phyloP scores from a whole-genome alignment of 108 stramenopile species.

The Parmales sp. region DNA sequence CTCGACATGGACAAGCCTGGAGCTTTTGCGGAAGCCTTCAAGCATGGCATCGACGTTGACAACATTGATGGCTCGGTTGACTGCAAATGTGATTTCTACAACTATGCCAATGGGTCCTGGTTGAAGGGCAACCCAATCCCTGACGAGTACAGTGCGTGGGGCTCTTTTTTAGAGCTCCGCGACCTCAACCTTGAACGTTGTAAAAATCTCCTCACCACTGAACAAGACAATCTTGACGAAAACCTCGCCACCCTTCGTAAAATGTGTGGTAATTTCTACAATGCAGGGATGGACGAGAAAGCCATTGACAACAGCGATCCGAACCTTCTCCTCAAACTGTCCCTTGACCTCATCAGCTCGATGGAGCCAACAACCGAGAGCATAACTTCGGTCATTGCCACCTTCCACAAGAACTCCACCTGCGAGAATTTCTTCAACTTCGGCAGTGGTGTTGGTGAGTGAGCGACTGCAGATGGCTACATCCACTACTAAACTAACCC shows the following conservation, averaged over 20 bases:
- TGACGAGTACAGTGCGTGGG: conserved; percentile 61
- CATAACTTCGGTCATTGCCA: conserved; percentile 23
- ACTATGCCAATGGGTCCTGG: conserved; percentile 61
- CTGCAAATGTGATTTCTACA: conserved; percentile 37
- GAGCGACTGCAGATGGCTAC: too few species aligned
- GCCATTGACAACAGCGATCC: conserved; percentile 30
- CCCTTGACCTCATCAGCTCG: conserved; percentile 20
- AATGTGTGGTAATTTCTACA: conserved; percentile 33
- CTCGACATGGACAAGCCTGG: neutral
- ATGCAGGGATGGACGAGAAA: conserved; percentile 63
- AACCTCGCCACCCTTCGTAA: neutral
- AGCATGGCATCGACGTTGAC: neutral
- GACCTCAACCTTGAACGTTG: conserved; percentile 56
- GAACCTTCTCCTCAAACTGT: conserved; percentile 33
- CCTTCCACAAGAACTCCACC: conserved; percentile 28
- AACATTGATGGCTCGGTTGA: neutral
- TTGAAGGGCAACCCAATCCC: conserved; percentile 68
- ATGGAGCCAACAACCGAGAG: neutral
- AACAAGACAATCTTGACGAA: conserved; percentile 17
- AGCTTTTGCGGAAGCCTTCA: conserved; percentile 5
- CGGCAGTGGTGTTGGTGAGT: conserved; percentile 45
- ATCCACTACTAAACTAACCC: too few species aligned
- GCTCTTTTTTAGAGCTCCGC: conserved; percentile 52
- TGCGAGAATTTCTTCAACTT: conserved; percentile 13
- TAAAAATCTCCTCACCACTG: conserved; percentile 36